Conservation (phyloP, 768 basidiomycete species). For the Suillus sp. region DNA sequence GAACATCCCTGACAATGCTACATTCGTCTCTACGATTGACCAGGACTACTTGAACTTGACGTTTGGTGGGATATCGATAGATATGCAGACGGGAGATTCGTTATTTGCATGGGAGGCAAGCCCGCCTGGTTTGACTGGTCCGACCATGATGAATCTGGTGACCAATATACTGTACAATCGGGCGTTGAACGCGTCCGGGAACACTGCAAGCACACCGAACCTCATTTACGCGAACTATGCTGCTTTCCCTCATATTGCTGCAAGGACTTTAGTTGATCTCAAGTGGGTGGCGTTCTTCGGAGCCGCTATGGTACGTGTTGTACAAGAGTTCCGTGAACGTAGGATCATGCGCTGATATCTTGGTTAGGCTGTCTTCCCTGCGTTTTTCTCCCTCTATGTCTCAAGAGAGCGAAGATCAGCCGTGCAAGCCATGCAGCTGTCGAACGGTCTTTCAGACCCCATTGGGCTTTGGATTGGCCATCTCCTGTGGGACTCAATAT, state of each 20-base stretch:
- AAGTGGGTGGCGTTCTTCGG: conserved; percentile 80
- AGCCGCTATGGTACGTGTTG: conserved; percentile 59
- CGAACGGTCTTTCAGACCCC: conserved; percentile 72
- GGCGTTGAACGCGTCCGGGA: conserved; percentile 56
- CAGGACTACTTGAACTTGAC: conserved; percentile 55
- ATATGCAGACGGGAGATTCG: conserved; percentile 48
- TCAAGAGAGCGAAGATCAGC: conserved; percentile 65
- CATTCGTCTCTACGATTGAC: conserved; percentile 57
- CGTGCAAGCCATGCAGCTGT: conserved; percentile 82
- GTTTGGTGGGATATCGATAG: conserved; percentile 69
- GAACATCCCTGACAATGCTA: conserved; percentile 53
- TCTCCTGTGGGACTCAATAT: conserved; percentile 69
- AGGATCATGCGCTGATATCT: neutral
- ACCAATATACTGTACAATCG: conserved; percentile 67
- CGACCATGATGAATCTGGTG: conserved; percentile 65
- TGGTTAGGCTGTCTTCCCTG: conserved; percentile 70
- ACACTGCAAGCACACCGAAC: conserved; percentile 38
- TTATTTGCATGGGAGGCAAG: conserved; percentile 74
- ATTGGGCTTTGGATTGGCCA: conserved; percentile 80
- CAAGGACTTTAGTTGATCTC: conserved; percentile 59
- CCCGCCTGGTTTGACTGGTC: conserved; percentile 58
- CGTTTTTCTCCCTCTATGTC: conserved; percentile 79
- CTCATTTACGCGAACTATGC: conserved; percentile 61
- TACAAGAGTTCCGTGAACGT: neutral
- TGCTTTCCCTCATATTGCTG: conserved; percentile 55